A percentile compares a stretch with the other conserved stretches of the same genome.
Conservation (phyloP, 163 green algal genomes). For the Chlorella variabilis region DNA sequence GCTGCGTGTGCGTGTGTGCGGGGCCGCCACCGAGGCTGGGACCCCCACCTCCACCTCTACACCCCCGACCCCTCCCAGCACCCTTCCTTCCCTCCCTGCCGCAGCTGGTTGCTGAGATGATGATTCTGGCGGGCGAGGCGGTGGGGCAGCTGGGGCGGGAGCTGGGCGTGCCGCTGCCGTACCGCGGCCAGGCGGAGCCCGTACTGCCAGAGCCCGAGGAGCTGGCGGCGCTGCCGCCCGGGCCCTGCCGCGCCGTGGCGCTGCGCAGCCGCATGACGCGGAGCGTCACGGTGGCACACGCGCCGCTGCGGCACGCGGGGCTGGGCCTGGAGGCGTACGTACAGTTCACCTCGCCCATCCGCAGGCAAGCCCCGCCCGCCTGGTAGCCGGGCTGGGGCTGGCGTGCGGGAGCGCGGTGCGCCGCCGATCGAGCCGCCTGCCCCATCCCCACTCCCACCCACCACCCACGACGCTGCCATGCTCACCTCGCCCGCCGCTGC, state of each 20-base stretch:
- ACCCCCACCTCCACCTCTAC: too few species aligned
- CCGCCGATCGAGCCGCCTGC: too few species aligned
- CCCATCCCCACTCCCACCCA: too few species aligned
- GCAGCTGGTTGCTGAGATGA: slow-evolving; percentile 74
- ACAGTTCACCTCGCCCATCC: slow-evolving; percentile 93
- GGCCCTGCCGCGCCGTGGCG: slow-evolving; percentile 65
- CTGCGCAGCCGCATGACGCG: slow-evolving; percentile 79
- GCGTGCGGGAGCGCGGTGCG: not conserved
- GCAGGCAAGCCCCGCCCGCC: slow-evolving; percentile 44
- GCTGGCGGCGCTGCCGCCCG: slow-evolving; percentile 64
- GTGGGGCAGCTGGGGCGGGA: slow-evolving; percentile 56
- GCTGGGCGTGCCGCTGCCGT: slow-evolving; percentile 75
- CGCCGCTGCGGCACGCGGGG: slow-evolving; percentile 67
- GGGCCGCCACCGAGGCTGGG: too few species aligned
- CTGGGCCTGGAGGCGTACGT: slow-evolving; percentile 90
- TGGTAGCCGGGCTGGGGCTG: not conserved
- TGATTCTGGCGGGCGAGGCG: slow-evolving; percentile 78
- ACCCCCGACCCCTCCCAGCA: too few species aligned
- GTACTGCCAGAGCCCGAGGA: slow-evolving; percentile 54
- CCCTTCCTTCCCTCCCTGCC: too few species aligned
- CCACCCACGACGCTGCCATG: too few species aligned
- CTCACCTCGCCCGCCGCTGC: not conserved
- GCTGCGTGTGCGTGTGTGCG: too few species aligned
- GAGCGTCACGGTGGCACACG: slow-evolving; percentile 46
- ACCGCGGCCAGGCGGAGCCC: slow-evolving; percentile 66